phyloP scores from a whole-genome alignment of 2,329 filamentous ascomycete genomes.

The Tolypocladium tundrense region DNA sequence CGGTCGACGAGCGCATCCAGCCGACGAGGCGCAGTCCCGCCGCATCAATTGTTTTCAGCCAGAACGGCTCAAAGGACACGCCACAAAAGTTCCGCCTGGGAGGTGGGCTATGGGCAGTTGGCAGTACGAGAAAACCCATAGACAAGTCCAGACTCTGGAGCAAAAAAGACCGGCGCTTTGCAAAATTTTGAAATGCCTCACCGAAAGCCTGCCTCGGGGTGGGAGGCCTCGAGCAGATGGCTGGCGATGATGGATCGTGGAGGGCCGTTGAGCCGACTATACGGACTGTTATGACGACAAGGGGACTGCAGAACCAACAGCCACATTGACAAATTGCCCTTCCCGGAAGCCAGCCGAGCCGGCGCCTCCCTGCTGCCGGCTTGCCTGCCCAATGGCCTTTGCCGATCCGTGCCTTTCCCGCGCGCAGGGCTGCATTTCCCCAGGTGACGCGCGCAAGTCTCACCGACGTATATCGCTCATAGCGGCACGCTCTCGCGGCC shows the following conservation, averaged over 20 bases:
- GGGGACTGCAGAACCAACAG: neutral
- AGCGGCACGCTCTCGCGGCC: neutral
- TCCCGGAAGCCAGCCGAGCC: neutral
- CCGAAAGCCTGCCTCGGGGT: neutral
- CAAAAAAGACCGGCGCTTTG: neutral
- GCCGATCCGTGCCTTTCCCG: neutral
- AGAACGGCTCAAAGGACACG: neutral
- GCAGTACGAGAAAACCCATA: neutral
- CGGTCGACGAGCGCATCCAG: neutral
- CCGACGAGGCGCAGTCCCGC: neutral
- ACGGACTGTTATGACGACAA: neutral
- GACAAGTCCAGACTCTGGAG: neutral
- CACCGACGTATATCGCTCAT: conserved; percentile 8
- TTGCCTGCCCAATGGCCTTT: neutral
- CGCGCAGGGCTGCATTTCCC: neutral
- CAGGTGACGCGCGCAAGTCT: conserved; percentile 1
- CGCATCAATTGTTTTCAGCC: neutral
- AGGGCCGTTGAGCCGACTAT: too few species aligned
- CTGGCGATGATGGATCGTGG: neutral
- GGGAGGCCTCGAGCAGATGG: neutral
- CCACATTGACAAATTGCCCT: neutral
- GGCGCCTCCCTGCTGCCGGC: neutral
- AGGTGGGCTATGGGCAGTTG: neutral
- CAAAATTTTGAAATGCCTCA: neutral
- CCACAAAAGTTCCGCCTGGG: neutral